A percentile compares a stretch with the other conserved stretches of the same genome.
phyloP scores from a whole-genome alignment of 2,329 filamentous ascomycete genomes.

The Harringtonia aguacate region DNA sequence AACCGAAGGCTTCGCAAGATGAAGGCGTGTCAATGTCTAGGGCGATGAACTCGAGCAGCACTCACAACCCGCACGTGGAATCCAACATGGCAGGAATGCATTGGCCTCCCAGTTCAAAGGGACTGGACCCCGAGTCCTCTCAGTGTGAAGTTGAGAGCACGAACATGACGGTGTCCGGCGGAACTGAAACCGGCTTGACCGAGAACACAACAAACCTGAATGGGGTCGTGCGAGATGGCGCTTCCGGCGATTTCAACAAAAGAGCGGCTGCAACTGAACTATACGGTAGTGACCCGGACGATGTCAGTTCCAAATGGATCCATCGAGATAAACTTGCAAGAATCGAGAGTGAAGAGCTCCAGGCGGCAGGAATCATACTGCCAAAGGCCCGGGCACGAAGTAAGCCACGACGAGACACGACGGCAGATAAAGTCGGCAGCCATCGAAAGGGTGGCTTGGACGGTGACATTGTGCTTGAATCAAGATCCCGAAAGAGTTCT shows the following conservation, averaged over 20 bases:
- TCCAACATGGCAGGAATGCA: too few species aligned
- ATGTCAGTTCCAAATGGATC: conserved; percentile 68
- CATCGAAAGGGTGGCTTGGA: conserved; percentile 22
- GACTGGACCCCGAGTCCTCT: too few species aligned
- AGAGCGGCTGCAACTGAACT: conserved; percentile 19
- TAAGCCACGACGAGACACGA: conserved; percentile 15
- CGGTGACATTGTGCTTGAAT: conserved; percentile 17
- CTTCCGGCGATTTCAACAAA: conserved; percentile 9
- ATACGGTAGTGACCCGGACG: conserved; percentile 21
- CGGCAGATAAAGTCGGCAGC: conserved; percentile 20
- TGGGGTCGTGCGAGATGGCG: conserved; percentile 4
- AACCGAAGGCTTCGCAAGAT: too few species aligned
- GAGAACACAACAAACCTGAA: conserved; percentile 36
- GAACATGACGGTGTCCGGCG: neutral
- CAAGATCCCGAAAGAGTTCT: conserved; percentile 37
- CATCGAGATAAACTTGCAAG: conserved; percentile 73
- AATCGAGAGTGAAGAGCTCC: conserved; percentile 72
- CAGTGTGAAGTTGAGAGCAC: neutral
- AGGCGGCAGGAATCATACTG: conserved; percentile 62
- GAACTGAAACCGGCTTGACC: conserved; percentile 22
- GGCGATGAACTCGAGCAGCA: too few species aligned
- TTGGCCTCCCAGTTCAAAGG: too few species aligned
- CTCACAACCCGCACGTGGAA: too few species aligned
- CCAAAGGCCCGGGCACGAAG: conserved; percentile 40
- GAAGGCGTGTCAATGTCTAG: too few species aligned